phyloP scores from a whole-genome alignment of 306 rosid genomes.

The Coriaria nepalensis region DNA sequence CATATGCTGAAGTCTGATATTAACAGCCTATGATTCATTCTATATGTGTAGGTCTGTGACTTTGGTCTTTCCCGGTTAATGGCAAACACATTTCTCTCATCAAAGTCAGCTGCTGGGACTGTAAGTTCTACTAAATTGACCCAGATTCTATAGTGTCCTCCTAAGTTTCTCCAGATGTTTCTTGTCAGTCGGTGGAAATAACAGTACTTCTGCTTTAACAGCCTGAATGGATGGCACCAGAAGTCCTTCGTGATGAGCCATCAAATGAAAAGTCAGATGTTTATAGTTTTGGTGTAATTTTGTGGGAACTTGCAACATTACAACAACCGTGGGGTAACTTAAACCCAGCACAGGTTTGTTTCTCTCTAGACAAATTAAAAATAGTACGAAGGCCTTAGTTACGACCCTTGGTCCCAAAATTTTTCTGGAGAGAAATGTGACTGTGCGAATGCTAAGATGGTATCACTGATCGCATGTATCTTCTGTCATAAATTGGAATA shows the following conservation, averaged over 20 bases:
- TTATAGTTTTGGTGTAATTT: constrained; percentile 89
- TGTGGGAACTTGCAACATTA: constrained; percentile 87
- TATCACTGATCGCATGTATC: no score
- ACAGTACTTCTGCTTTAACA: constrained; percentile 19
- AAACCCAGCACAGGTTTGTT: constrained; percentile 89
- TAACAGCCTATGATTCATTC: constrained; percentile 4
- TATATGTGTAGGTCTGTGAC: constrained; percentile 65
- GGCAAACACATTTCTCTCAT: constrained; percentile 92
- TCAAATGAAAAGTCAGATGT: constrained; percentile 95
- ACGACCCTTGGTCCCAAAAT: no score
- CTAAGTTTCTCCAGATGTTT: constrained; percentile 1
- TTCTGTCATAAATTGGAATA: no score
- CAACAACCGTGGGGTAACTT: constrained; percentile 92
- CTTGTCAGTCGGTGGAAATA: no score
- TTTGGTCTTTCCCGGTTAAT: constrained; percentile 94
- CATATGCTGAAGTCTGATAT: background rate
- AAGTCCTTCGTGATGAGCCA: constrained; percentile 95
- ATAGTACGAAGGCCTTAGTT: no score
- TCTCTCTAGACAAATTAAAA: no score
- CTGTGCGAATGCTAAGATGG: no score
- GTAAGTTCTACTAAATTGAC: constrained; percentile 37
- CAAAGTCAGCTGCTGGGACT: constrained; percentile 99
- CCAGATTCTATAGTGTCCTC: no score
- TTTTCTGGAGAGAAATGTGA: no score
- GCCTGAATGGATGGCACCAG: constrained; percentile 99